Conservation (phyloP, 208 protist genomes). For the Trypanosomatidae sp. region DNA sequence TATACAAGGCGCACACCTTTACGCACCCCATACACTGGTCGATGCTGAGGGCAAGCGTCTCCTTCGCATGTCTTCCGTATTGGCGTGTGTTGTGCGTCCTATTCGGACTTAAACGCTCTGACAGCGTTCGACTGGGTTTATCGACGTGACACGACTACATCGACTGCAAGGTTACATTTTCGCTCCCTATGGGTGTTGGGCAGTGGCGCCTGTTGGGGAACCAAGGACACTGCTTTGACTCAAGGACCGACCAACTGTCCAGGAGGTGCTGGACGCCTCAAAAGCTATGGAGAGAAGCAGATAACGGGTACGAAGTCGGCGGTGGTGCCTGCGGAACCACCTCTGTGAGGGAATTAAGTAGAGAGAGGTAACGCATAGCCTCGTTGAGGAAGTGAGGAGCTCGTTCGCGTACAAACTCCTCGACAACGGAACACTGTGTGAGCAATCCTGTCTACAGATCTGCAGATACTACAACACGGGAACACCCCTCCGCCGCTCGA, state of each 20-base stretch:
- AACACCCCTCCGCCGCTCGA: background rate
- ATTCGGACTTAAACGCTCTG: conserved; percentile 18
- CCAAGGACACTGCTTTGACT: conserved; percentile 16
- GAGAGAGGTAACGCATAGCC: conserved; percentile 23
- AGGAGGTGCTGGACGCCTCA: conserved; percentile 21
- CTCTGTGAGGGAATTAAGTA: conserved; percentile 45
- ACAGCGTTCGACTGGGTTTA: conserved; percentile 41
- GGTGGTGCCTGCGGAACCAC: conserved; percentile 31
- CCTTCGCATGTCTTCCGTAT: conserved; percentile 23
- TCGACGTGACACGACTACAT: conserved; percentile 22
- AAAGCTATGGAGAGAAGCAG: conserved; percentile 11
- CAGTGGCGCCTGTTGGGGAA: conserved; percentile 3
- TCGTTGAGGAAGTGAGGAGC: conserved; percentile 40
- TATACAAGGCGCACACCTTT: conserved; percentile 16
- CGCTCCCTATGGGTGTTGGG: conserved; percentile 27
- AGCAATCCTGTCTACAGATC: conserved; percentile 46
- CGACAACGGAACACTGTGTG: conserved; percentile 45
- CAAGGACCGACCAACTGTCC: background rate
- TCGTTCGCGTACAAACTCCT: conserved; percentile 39
- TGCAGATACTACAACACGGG: conserved; percentile 35
- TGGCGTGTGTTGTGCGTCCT: conserved; percentile 18
- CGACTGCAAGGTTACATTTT: conserved; percentile 39
- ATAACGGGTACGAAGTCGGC: conserved; percentile 3
- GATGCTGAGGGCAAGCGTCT: conserved; percentile 42
- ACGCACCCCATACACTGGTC: conserved; percentile 39